Percentiles rank a stretch among this genome's conserved stretches.
Conservation (phyloP, 2,329 filamentous ascomycete species). For the Hortaea sp. region DNA sequence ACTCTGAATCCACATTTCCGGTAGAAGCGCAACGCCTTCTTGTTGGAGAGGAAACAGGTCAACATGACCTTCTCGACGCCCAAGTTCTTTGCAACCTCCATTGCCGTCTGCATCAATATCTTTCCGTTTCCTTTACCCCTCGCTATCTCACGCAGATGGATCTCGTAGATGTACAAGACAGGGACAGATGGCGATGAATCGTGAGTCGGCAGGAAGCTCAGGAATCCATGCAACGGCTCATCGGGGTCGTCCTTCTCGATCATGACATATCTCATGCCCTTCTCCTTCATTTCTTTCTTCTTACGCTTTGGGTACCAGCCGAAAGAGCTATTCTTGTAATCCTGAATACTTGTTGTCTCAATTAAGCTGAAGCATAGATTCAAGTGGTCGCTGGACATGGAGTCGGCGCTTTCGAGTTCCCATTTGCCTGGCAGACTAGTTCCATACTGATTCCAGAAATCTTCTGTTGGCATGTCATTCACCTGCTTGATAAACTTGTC, state of each 20-base stretch:
- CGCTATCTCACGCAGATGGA: conserved; percentile 52
- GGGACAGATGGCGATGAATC: conserved; percentile 49
- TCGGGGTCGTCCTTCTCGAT: conserved; percentile 29
- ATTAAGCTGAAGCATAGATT: conserved; percentile 46
- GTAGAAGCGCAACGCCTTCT: conserved; percentile 51
- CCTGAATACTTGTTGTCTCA: conserved; percentile 50
- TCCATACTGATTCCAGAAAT: background rate
- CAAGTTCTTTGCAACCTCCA: conserved; percentile 43
- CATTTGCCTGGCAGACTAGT: background rate
- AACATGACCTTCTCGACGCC: conserved; percentile 60
- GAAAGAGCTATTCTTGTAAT: conserved; percentile 52
- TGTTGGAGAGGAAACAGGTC: conserved; percentile 59
- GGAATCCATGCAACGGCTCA: conserved; percentile 31
- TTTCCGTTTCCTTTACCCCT: conserved; percentile 54
- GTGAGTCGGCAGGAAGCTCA: conserved; percentile 62
- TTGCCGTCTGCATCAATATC: conserved; percentile 48
- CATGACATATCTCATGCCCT: conserved; percentile 59
- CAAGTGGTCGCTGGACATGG: conserved; percentile 22
- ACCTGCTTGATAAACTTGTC: background rate
- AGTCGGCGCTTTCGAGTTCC: background rate
- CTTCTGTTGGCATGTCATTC: background rate
- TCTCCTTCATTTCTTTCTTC: conserved; percentile 56
- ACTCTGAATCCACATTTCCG: conserved; percentile 44
- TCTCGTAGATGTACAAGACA: conserved; percentile 70
- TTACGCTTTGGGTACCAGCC: conserved; percentile 58